Conservation (phyloP, 2,329 filamentous ascomycete genomes). For the Cucurbitaria berberidis region DNA sequence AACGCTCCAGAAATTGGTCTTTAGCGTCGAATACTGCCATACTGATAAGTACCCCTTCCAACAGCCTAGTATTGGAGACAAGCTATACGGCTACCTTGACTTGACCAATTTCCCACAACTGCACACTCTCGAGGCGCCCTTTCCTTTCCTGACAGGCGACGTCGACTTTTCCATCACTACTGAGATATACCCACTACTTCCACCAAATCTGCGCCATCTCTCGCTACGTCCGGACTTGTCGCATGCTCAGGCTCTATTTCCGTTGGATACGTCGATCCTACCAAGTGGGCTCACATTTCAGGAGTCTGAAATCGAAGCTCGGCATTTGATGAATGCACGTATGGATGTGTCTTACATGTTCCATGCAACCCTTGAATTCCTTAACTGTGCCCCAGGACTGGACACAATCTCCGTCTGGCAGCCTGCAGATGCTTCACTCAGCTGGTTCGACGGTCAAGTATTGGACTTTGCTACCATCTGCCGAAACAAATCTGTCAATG, state of each 20-base stretch:
- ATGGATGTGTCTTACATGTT: conserved; percentile 38
- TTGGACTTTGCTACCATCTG: conserved; percentile 32
- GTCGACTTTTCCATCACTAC: conserved; percentile 26
- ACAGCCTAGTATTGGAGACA: conserved; percentile 25
- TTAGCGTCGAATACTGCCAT: conserved; percentile 32
- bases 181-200: conserved; percentile 27
- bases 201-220: conserved; percentile 31
- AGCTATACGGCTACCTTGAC: conserved; percentile 29
- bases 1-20: conserved; percentile 25
- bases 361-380: conserved; percentile 22
- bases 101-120: conserved; percentile 26
- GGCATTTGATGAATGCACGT: conserved; percentile 20
- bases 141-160: conserved; percentile 36
- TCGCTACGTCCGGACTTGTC: conserved; percentile 34
- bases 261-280: conserved; percentile 26
- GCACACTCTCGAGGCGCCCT: conserved; percentile 32
- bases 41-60: conserved; percentile 19
- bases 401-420: conserved; percentile 35
- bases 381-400: conserved; percentile 24
- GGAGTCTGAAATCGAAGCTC: conserved; percentile 22
- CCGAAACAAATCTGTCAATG: conserved; percentile 29
- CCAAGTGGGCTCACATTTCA: conserved; percentile 17
- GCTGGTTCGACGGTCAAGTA: conserved; percentile 32
- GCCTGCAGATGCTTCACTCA: conserved; percentile 29
- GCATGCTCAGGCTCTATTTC: conserved; percentile 27